Evolutionary conservation across 2,329 filamentous ascomycete genomes (phyloP).

Genomic region (Claviceps sp.): DNA sequence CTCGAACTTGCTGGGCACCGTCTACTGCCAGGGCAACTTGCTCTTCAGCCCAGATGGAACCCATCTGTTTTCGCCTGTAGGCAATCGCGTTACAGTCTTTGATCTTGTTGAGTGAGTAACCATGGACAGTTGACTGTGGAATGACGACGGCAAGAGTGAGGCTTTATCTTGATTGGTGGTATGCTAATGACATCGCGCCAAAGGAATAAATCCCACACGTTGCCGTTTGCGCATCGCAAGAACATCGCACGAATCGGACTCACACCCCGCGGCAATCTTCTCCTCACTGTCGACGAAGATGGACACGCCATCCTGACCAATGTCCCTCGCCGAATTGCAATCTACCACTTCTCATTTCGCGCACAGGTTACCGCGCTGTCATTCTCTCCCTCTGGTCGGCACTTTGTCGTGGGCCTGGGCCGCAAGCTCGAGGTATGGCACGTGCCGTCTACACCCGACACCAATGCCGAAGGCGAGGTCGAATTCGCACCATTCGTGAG

Average conservation of each 20-base stretch:
- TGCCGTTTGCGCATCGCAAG: slow-evolving; percentile 83
- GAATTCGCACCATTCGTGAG: slow-evolving; percentile 92
- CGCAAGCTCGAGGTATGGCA: slow-evolving; percentile 91
- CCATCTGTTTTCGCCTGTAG: slow-evolving; percentile 88
- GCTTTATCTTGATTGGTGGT: too few species aligned
- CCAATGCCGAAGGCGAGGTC: slow-evolving; percentile 64
- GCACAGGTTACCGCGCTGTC: slow-evolving; percentile 68
- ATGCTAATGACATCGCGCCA: neutral
- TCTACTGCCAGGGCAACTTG: slow-evolving; percentile 96
- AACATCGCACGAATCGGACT: slow-evolving; percentile 85
- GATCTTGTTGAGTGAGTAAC: slow-evolving; percentile 75
- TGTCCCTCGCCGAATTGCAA: slow-evolving; percentile 66
- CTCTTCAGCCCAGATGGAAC: slow-evolving; percentile 94
- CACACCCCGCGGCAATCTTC: slow-evolving; percentile 78
- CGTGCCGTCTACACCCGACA: slow-evolving; percentile 78
- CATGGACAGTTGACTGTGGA: neutral
- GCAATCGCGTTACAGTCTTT: slow-evolving; percentile 91
- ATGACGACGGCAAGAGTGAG: too few species aligned
- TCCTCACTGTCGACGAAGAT: slow-evolving; percentile 88
- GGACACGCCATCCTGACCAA: slow-evolving; percentile 90
- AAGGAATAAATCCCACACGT: slow-evolving; percentile 76
- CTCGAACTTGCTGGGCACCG: slow-evolving; percentile 93
- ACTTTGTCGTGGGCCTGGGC: slow-evolving; percentile 82
- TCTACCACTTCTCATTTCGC: slow-evolving; percentile 95
- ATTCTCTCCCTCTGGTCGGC: slow-evolving; percentile 80